Base-by-base conservation (phyloP, 164 flowering plant genomes). In the Dillenia turbinata region DNA sequence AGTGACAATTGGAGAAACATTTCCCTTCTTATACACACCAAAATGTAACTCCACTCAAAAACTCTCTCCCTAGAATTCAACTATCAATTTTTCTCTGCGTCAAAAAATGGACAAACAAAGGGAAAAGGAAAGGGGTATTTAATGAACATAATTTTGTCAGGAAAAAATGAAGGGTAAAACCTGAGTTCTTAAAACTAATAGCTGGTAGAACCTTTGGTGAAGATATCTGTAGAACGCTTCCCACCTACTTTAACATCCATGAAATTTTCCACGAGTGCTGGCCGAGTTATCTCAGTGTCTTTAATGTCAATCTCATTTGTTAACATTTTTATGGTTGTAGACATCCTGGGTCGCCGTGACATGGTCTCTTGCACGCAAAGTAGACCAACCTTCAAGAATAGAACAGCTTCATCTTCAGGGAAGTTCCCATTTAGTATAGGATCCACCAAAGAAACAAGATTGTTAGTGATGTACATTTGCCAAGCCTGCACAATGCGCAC, bases 301-400 rank as follows among this genome's bases (percentile, higher is more conserved):
- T 59, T 52, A 0, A 67, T 54, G 19, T 72, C 71, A 0, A 54
- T 59, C 63, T 78, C 85, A 54, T 66, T 54, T 0, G 53, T 59
- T 71, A 85, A 33, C 87, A 88, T 83, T 65, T 80, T 80, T 1
- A 77, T 59, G 5, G 62, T 85, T 10, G 11, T 33, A 8, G 85
- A 71, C 90, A 83, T 88, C 47, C 44, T 22, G 1, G 96, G 96
- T 12, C 95, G 80, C 15, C 63, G 76, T 10, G 48, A 60, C 1
- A 73, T 65, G 9, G 24, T 70, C 70, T 86, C 81, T 72, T 88
- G 96, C 51, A 86, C 88, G 49, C 96, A 88, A 9, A 86, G 81
- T 26, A 83, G 71, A 10, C 88, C 86, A 22, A 88, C 78, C 64
- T 79, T 80, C 52, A 86, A 13, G 68, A 83, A 83, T n/a, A 71